Base-by-base conservation (phyloP, 768 basidiomycete species). In the Podaxis sp. region DNA sequence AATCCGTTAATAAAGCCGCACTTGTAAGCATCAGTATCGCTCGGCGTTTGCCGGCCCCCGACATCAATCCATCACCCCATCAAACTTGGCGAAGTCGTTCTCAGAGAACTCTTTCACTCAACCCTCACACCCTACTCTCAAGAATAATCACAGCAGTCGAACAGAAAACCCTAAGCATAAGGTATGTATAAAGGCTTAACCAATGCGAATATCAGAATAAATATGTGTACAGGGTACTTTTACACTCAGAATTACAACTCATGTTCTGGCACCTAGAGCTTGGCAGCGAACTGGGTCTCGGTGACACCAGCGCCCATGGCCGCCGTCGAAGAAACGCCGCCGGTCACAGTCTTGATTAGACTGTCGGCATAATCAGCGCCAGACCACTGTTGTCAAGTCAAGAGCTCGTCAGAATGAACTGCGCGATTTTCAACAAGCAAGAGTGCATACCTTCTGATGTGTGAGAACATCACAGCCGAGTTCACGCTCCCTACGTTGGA, bases 221-320 rank as follows among this genome's bases (percentile, higher is more conserved):
- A 48, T 66, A 65, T 65, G 64, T 64, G 59, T 60, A 55, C 50
- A 64, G 56, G 40, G 60, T 68, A 67, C 65, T 70, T 69, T 70
- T 70, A 68, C 66, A 72, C 61, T 58, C 36, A 50, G 56, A 65
- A 30, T 24, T 46, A 57, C 38, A 56, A 41, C 63, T 67, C 24
- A 36, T 50, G 24, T 36, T 62, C 60, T 30, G 54, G 65, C 67
- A 71, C 36, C 56, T 54, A 78, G 65, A 76, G 66, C 67, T 79
- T 80, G 26, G 78, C 57, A 46, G 66, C 70, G 77, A 96, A 97
- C 74, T 96, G 95, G 40, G 87, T 76, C 78, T 97, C 95, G 0
- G 95, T 97, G 33, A 96, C 95, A 60, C 96, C 96, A 68, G 88
- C 87, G 55, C 96, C 97, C 96, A 99, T 99, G n/a, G 97, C 96